Evolutionary conservation across 2,329 filamentous ascomycete genomes (phyloP).

Genomic region (Akanthomyces uredinophilus): DNA sequence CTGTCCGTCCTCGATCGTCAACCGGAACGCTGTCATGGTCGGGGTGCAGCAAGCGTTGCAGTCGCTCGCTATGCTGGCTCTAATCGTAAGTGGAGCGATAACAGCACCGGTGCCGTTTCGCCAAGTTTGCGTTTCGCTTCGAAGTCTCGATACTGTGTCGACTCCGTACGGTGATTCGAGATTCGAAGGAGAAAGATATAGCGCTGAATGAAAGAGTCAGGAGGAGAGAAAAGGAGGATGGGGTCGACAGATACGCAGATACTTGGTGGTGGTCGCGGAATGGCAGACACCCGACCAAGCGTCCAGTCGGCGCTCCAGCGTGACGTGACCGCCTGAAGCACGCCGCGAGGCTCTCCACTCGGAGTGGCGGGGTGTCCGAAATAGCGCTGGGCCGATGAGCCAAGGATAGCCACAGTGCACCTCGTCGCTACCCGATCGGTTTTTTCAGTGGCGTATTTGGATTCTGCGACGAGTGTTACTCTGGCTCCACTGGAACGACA

Average conservation of each 20-base stretch:
- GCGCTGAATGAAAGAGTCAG: not conserved
- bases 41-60: not conserved
- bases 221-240: not conserved
- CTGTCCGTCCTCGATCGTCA: slow-evolving; percentile 77
- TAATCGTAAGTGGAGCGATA: not conserved
- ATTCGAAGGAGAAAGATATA: not conserved
- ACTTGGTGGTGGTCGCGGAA: not conserved
- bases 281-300: not conserved
- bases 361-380: slow-evolving; percentile 8
- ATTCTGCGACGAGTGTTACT: not conserved
- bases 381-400: not conserved
- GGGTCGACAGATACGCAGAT: too few relatives aligned
- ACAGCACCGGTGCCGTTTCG: not conserved
- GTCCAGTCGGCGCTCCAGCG: not conserved
- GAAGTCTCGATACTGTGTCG: not conserved
- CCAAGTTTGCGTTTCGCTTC: not conserved
- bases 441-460: not conserved
- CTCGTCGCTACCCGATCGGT: slow-evolving; percentile 3
- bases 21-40: slow-evolving; percentile 66
- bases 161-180: not conserved
- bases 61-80: not conserved
- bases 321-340: slow-evolving; percentile 13
- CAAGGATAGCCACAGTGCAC: not conserved
- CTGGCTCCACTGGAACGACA: not conserved
- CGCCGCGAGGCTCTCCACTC: not conserved